Evolutionary conservation across 1,284 basidiomycete species (phyloP).

Genomic region (Heimioporus punctisporus): DNA sequence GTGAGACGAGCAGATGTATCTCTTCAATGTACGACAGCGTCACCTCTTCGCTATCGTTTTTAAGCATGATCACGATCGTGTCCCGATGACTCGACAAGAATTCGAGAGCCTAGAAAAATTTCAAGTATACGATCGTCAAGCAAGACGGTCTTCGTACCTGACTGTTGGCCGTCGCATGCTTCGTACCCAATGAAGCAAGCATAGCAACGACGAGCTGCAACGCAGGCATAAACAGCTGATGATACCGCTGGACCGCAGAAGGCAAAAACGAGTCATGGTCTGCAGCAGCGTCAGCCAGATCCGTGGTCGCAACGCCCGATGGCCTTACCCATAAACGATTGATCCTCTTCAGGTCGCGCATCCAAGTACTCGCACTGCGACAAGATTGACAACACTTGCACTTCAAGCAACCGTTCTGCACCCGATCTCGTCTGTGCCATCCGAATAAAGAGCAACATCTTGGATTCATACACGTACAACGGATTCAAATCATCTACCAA

Average conservation of each 20-base stretch:
- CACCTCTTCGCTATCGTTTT: constrained; percentile 67
- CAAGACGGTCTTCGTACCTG: constrained; percentile 49
- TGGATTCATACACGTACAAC: constrained; percentile 95
- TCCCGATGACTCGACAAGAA: constrained; percentile 82
- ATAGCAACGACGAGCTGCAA: constrained; percentile 79
- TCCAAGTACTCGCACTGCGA: constrained; percentile 90
- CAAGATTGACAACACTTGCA: constrained; percentile 78
- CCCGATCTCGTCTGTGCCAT: constrained; percentile 84
- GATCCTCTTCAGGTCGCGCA: constrained; percentile 78
- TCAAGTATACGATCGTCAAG: neutral
- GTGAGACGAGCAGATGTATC: constrained; percentile 72
- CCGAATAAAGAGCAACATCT: constrained; percentile 87
- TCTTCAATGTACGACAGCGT: constrained; percentile 73
- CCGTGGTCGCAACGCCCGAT: neutral
- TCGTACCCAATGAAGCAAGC: constrained; percentile 66
- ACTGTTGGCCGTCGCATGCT: constrained; percentile 63
- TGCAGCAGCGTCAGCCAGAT: constrained; percentile 30
- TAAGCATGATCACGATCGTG: constrained; percentile 78
- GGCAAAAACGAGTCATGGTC: constrained; percentile 89
- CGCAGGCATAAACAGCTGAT: constrained; percentile 86
- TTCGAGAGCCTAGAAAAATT: constrained; percentile 57
- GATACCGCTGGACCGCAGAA: constrained; percentile 85
- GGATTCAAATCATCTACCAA: constrained; percentile 83
- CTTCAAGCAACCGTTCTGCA: constrained; percentile 85
- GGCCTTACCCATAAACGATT: constrained; percentile 76